Evolutionary conservation across 176 grass and related monocot species (phyloP), one percentile per base, ranked within the genome.

Genomic region (Ampelocalamus luodianensis): DNA sequence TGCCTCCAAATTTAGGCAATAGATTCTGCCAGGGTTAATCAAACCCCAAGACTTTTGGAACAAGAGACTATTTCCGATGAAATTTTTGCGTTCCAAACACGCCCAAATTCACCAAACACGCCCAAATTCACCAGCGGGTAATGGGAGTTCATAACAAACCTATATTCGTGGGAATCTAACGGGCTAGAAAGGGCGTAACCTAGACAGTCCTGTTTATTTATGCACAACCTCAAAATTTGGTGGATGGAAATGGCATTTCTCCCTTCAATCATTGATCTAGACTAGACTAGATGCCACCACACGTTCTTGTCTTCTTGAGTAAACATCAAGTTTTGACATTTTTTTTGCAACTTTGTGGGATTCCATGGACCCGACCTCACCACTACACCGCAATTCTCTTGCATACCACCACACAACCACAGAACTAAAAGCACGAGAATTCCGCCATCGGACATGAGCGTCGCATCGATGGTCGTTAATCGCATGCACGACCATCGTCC

Each of bases 381-480:
- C 36, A 8, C 34, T 23, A 43, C 46, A 5, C 26, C 27, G 55
- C 81, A 14, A 22, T 32, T 34, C 4, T 12, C 46, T 16, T 3
- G 27, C 48, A 54, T 34, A 8, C 14, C 29, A 26, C 65, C 39
- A 61, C 20, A 8, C 14, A 22, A 26, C 74, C 39, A 49, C 1
- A n/a, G n/a, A 42, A 6, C 87, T 27, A 79, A 72, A 66, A 78
- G 1, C 70, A n/a, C 58, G 11, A 67, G 32, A 34, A 50, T 64
- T 36, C 70, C 24, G 22, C 24, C 79, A 23, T 65, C 45, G 7
- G 8, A 56, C 54, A 65, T 38, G 44, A 16, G 24, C 46, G 48
- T 90, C 88, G 44, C 84, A 42, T 87, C 89, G 10, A 14, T 9
- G 74, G 79, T 79, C 84, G 89, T 83, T 87, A 74, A 46, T 67